These are phyloP conservation scores for Chytriomyces sp. DNA, from an alignment of 192 early-diverging fungal species.

Conservation along the genomic window DNA sequence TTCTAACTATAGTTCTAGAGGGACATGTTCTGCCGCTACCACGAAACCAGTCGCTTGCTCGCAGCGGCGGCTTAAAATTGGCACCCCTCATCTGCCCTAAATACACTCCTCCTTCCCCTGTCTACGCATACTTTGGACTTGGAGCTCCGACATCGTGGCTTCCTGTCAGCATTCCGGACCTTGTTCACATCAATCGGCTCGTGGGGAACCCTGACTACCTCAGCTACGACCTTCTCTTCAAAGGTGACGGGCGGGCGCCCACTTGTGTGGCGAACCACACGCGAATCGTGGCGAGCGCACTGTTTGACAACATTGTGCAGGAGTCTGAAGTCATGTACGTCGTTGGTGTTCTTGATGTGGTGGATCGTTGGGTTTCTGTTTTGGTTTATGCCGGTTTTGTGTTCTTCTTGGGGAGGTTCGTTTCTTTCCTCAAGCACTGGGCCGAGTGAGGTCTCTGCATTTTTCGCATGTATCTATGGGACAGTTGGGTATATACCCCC, in stretches of 20 bases:
- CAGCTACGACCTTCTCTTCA: not conserved
- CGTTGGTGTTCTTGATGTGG: not conserved
- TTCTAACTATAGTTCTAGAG: constrained; percentile 3
- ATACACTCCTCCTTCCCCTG: not conserved
- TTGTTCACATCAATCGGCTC: constrained; percentile 15
- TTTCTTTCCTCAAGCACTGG: not conserved
- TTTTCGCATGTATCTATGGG: too few species aligned
- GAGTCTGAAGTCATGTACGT: constrained; percentile 23
- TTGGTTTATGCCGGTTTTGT: not conserved
- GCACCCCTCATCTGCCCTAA: not conserved
- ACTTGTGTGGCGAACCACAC: constrained; percentile 14
- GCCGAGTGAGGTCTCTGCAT: too few species aligned
- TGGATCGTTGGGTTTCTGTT: not conserved
- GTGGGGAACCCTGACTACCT: not conserved
- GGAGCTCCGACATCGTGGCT: not conserved
- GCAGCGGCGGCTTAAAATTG: not conserved
- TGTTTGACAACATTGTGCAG: not conserved
- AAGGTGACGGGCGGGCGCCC: not conserved
- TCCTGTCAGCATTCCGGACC: not conserved
- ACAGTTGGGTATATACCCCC: too few species aligned
- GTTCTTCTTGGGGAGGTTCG: not conserved
- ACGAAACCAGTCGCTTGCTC: not conserved
- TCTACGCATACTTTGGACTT: not conserved
- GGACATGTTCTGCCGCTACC: constrained; percentile 29
- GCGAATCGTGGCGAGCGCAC: not conserved